Percentiles rank a stretch among this genome's conserved stretches.
Conservation (phyloP, 176 grass and related monocot genomes). For the Thinopyrum elongatum region DNA sequence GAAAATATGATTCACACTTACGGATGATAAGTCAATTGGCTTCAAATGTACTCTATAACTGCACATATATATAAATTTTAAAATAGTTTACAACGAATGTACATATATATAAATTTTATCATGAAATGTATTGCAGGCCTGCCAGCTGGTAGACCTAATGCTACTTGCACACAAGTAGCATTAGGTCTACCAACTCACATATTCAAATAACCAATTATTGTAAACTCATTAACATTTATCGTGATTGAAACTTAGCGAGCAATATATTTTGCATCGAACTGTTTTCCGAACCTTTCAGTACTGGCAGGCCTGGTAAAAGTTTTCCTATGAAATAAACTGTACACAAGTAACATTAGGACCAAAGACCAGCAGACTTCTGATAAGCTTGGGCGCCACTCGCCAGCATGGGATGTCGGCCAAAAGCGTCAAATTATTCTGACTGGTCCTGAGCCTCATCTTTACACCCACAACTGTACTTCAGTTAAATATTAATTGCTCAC, state of each 20-base stretch:
- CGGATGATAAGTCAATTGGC: not conserved
- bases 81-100: too few relatives aligned
- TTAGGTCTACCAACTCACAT: not conserved
- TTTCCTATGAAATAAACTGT: constrained; percentile 18
- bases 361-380: not conserved
- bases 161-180: not conserved
- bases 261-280: not conserved
- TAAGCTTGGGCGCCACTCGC: not conserved
- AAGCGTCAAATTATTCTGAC: constrained; percentile 26
- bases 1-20: not conserved
- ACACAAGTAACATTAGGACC: not conserved
- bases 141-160: too few relatives aligned
- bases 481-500: not conserved
- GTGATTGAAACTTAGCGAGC: not conserved
- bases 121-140: too few relatives aligned
- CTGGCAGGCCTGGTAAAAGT: not conserved
- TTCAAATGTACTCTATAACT: too few relatives aligned
- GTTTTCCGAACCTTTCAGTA: not conserved
- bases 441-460: constrained; percentile 3
- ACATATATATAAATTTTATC: too few relatives aligned
- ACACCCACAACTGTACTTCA: constrained; percentile 9
- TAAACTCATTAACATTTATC: not conserved
- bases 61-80: too few relatives aligned
- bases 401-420: constrained; percentile 36
- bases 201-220: not conserved